Conservation (phyloP, 1,139 yeast genomes). For the Entelexis paramagnoliae region DNA sequence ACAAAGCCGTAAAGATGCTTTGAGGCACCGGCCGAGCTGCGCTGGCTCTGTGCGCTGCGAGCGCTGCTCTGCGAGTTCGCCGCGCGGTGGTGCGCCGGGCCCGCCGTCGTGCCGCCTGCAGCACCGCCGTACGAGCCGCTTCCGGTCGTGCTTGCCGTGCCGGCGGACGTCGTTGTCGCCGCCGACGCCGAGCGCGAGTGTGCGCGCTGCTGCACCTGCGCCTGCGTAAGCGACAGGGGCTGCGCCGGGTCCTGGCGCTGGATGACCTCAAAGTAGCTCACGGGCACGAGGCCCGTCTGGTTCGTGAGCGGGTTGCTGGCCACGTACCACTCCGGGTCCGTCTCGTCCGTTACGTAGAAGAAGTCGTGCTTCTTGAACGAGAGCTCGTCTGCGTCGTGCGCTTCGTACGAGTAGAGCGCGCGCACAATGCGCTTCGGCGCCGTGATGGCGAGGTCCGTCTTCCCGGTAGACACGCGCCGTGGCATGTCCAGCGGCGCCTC, state of each 20-base stretch:
- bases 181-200: conserved; percentile 16
- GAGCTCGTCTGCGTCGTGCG: conserved; percentile 77
- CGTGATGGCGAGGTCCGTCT: conserved; percentile 28
- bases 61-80: conserved; percentile 4
- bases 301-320: conserved; percentile 80
- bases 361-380: conserved; percentile 75
- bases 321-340: conserved; percentile 68
- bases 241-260: conserved; percentile 42
- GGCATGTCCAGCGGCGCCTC: not conserved
- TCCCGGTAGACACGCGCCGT: conserved; percentile 15
- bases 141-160: not conserved
- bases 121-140: conserved; percentile 1
- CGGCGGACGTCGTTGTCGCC: conserved; percentile 2
- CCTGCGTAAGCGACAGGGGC: conserved; percentile 30
- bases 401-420: conserved; percentile 66
- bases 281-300: conserved; percentile 78
- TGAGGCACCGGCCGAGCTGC: conserved; percentile 8
- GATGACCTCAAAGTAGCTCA: conserved; percentile 69
- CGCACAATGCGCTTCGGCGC: conserved; percentile 72
- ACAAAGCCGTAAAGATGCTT: conserved; percentile 52
- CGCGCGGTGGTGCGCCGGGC: not conserved
- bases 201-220: conserved; percentile 13
- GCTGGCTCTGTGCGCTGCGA: conserved; percentile 5
- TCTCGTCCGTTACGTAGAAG: conserved; percentile 65
- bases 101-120: not conserved